A percentile compares a stretch with the other conserved stretches of the same genome.
phyloP scores from a whole-genome alignment of 2,329 filamentous ascomycete species.

The Colletotrichum simmondsii region DNA sequence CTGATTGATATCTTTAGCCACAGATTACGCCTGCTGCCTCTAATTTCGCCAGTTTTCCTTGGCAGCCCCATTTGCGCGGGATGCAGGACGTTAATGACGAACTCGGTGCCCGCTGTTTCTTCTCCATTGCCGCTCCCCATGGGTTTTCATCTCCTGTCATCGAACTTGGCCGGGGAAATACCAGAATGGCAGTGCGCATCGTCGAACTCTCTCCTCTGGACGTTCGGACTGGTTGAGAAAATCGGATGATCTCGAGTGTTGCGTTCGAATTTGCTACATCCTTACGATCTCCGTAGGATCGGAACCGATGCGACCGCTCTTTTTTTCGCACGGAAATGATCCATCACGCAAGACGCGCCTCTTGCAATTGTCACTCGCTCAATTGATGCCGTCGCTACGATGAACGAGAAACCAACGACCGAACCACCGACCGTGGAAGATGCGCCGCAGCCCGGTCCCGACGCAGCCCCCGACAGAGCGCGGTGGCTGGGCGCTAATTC shows the following conservation, averaged over 20 bases:
- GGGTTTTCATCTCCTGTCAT: background rate
- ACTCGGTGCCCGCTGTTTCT: conserved; percentile 24
- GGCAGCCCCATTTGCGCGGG: conserved; percentile 22
- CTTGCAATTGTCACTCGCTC: conserved; percentile 16
- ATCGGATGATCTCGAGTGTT: background rate
- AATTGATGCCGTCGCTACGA: background rate
- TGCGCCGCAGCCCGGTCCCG: background rate
- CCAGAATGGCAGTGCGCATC: conserved; percentile 12
- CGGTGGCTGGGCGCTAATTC: background rate
- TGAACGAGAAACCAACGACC: conserved; percentile 9
- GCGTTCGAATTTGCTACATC: background rate
- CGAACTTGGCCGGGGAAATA: background rate
- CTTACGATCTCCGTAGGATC: background rate
- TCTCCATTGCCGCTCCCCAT: background rate
- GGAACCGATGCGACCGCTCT: conserved; percentile 2
- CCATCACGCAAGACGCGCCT: background rate
- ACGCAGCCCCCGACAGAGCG: background rate
- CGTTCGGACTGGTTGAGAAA: background rate
- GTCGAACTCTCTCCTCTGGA: background rate
- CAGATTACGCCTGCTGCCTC: conserved; percentile 6
- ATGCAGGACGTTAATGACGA: conserved; percentile 25
- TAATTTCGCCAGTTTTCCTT: conserved; percentile 30
- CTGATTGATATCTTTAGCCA: conserved; percentile 27
- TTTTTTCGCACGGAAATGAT: conserved; percentile 9
- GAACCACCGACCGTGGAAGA: background rate